Evolutionary conservation across 371 early-diverging fungal genomes (phyloP).

Genomic region (Saksenaea oblongispora): DNA sequence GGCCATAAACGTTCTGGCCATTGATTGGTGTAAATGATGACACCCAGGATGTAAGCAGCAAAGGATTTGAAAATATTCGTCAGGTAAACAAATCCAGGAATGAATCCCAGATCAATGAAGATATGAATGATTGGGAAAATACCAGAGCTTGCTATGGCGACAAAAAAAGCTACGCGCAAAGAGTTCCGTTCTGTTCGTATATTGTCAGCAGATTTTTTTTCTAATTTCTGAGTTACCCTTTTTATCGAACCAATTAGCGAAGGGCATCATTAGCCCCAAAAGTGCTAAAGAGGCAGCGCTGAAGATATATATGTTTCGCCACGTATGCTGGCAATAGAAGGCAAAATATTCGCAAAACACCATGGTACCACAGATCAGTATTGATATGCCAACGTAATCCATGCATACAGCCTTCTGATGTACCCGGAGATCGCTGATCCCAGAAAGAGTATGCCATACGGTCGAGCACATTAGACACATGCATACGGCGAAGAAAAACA

Average conservation of each 20-base stretch:
- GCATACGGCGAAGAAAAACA: conserved; percentile 67
- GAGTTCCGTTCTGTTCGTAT: not conserved
- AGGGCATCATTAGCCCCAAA: conserved; percentile 47
- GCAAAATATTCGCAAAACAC: conserved; percentile 67
- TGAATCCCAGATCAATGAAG: conserved; percentile 53
- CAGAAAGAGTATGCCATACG: conserved; percentile 71
- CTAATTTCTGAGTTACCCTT: conserved; percentile 21
- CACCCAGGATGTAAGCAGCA: conserved; percentile 37
- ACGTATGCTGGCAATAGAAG: conserved; percentile 71
- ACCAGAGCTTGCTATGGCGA: conserved; percentile 62
- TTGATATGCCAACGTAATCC: conserved; percentile 85
- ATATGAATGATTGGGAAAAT: conserved; percentile 67
- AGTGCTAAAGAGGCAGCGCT: conserved; percentile 49
- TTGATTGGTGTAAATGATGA: conserved; percentile 66
- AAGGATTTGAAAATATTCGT: conserved; percentile 44
- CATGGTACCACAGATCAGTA: conserved; percentile 68
- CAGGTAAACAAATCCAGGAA: conserved; percentile 42
- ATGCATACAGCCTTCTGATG: conserved; percentile 58
- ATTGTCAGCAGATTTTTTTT: not conserved
- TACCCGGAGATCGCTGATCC: conserved; percentile 67
- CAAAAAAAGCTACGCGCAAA: conserved; percentile 50
- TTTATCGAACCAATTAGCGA: conserved; percentile 48
- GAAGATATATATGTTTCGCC: conserved; percentile 65
- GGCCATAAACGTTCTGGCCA: conserved; percentile 76
- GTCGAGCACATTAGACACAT: conserved; percentile 76